Base-by-base conservation (phyloP, 2,329 filamentous ascomycete genomes). In the Verticillium nubilum region DNA sequence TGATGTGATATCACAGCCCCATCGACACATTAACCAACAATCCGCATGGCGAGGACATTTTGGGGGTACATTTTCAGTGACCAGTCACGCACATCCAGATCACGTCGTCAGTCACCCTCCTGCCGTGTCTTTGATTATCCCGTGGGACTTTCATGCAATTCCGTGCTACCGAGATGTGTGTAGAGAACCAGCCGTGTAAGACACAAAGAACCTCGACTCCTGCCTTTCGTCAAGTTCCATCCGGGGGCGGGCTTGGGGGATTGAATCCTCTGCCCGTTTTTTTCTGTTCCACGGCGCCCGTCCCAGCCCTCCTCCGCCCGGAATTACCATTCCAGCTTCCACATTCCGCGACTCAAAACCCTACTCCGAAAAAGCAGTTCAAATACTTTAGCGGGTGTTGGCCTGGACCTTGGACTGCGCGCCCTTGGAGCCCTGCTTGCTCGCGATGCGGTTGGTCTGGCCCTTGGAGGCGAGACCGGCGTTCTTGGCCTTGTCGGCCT, bases 361-460 rank as follows among this genome's bases (percentile, higher is more conserved):
- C 29, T 31, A 31, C 29, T 23, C 19, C 6, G n/a, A 23, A 23
- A 23, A 47, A 47, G 42, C 27, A 25, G 47, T 50, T n/a, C 9
- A 28, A 33, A 27, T 19, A 55, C 53, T 71, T 90, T 92, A 97
- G 82, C 92, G 92, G 82, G 85, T 89, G 75, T 88, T 93, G 76
- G 91, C 87, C 76, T 89, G 85, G 72, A 92, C 88, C 90, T 97
- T 97, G 75, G 83, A 80, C 71, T 85, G 86, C 70, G 92, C 86
- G 73, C 95, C 95, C 88, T 96, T 97, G 68, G 92, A 89, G 74
- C 92, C 92, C 86, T 97, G 92, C 91, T 99, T 99, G 88, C 92
- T 93, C 78, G 89, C 83, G 77, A 96, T 91, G 79, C 90, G 88
- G 73, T 80, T 78, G 69, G 85, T 83, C 83, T 92, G 86, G 75